Percentiles rank a stretch among this genome's conserved stretches.
Evolutionary conservation across 2,329 filamentous ascomycete genomes (phyloP).

Genomic region (Trichophyton schoenleinii): DNA sequence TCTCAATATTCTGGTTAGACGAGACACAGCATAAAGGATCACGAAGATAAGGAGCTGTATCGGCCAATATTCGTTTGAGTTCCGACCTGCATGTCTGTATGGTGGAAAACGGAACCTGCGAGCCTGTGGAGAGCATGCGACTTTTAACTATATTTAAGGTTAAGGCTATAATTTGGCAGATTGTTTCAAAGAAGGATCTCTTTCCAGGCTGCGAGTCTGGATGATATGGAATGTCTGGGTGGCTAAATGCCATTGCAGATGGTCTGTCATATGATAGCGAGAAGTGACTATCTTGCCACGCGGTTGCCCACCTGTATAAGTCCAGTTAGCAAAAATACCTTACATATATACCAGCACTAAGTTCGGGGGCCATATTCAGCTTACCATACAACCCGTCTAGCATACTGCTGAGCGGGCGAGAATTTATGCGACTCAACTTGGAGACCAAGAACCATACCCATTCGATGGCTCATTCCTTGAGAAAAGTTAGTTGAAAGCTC

Average conservation of each 20-base stretch:
- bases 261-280: conserved; percentile 51
- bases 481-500: conserved; percentile 5
- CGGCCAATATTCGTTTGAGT: conserved; percentile 45
- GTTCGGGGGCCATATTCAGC: neutral
- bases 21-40: conserved; percentile 35
- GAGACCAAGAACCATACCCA: conserved; percentile 48
- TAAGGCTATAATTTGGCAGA: conserved; percentile 43
- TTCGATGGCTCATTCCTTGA: conserved; percentile 45
- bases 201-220: conserved; percentile 37
- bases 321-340: neutral
- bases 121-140: conserved; percentile 42
- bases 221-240: conserved; percentile 39
- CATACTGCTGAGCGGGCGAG: conserved; percentile 36
- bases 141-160: conserved; percentile 48
- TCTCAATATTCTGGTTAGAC: conserved; percentile 43
- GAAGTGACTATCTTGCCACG: conserved; percentile 53
- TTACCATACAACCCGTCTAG: conserved; percentile 35
- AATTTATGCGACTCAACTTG: conserved; percentile 47
- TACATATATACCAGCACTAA: neutral
- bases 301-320: conserved; percentile 43
- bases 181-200: conserved; percentile 45
- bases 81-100: conserved; percentile 47
- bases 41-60: conserved; percentile 45
- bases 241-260: conserved; percentile 43
- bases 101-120: conserved; percentile 40